Base-by-base conservation (phyloP, 1,284 basidiomycete species). In the Malassezia furfur region DNA sequence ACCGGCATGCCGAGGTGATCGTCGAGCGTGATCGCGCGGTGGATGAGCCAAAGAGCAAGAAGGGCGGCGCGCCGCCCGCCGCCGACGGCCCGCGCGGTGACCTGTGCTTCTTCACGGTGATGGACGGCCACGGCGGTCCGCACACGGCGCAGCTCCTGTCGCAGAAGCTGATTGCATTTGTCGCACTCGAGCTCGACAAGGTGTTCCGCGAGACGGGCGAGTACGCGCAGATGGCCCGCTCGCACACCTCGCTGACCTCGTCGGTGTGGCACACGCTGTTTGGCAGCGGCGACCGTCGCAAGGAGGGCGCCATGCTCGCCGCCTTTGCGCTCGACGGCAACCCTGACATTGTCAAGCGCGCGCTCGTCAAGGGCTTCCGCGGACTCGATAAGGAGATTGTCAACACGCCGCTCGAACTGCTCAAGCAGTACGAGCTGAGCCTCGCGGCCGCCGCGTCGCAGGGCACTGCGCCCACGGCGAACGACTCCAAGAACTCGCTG, bases 71-170 rank as follows among this genome's bases (percentile, higher is more conserved):
- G 48, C 11, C 45, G 12, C 28, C 14, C 4, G 28, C 40, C 5
- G 41, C 30, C 8, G 35, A 32, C 21, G 31, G 17, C n/a, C 39
- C 51, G 25, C 66, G 63, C 35, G 66, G 66, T 9, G 66, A 68
- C 46, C 59, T 68, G 21, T 68, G 66, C 47, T 86, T 93, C 75
- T 90, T 88, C 66, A 80, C 87, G 1, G 84, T 94, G 28, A 85
- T 91, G 82, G 94, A 98, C 70, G 94, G 94, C 1, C 94, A 98
- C 73, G 80, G 83, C 1, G 94, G 90, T 1, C 80, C 70, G 61
- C 81, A 88, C 54, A 98, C 94, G 1, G 90, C 88, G 5, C 81
- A 83, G 54, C 79, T 96, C 30, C 83, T 99, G 31, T 85, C 86
- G 2, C 84, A 85, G 50, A 82, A 86, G 56, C 82, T 98, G 57